Percentiles rank a stretch among this genome's conserved stretches.
Conservation (phyloP, 768 basidiomycete genomes). For the Rhizopogon rudus region DNA sequence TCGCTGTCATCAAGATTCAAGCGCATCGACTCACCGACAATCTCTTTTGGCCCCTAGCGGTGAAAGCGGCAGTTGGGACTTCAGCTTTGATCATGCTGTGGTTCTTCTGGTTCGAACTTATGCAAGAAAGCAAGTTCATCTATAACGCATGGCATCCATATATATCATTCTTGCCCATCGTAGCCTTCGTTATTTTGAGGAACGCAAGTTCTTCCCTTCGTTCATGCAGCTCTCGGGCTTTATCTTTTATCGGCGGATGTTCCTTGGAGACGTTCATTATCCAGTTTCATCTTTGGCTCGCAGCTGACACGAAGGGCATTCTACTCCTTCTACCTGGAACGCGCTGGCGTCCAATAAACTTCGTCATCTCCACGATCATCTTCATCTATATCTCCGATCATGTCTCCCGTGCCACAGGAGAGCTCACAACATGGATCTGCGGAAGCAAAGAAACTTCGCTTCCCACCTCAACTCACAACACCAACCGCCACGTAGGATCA, state of each 20-base stretch:
- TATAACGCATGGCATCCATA: constrained; percentile 88
- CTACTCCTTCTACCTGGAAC: constrained; percentile 76
- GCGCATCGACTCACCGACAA: constrained; percentile 69
- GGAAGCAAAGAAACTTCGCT: constrained; percentile 24
- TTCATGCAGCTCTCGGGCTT: constrained; percentile 60
- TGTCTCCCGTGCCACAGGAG: constrained; percentile 69
- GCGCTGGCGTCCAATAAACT: constrained; percentile 70
- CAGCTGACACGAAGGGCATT: constrained; percentile 77
- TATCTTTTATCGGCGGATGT: constrained; percentile 81
- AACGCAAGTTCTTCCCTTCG: constrained; percentile 71
- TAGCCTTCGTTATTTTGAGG: constrained; percentile 69
- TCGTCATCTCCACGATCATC: constrained; percentile 66
- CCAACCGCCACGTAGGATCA: neutral
- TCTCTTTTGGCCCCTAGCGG: constrained; percentile 53
- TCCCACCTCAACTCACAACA: constrained; percentile 10
- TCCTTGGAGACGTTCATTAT: constrained; percentile 91
- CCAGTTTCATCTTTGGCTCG: constrained; percentile 86
- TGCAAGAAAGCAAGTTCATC: constrained; percentile 70
- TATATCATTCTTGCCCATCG: constrained; percentile 75
- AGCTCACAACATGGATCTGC: constrained; percentile 60
- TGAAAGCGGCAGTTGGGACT: constrained; percentile 42
- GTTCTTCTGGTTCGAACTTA: constrained; percentile 82
- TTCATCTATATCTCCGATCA: constrained; percentile 81
- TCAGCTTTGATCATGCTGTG: constrained; percentile 57
- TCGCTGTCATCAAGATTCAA: constrained; percentile 69